phyloP scores from a whole-genome alignment of 2,329 filamentous ascomycete species.

The Metarhizium rileyi region DNA sequence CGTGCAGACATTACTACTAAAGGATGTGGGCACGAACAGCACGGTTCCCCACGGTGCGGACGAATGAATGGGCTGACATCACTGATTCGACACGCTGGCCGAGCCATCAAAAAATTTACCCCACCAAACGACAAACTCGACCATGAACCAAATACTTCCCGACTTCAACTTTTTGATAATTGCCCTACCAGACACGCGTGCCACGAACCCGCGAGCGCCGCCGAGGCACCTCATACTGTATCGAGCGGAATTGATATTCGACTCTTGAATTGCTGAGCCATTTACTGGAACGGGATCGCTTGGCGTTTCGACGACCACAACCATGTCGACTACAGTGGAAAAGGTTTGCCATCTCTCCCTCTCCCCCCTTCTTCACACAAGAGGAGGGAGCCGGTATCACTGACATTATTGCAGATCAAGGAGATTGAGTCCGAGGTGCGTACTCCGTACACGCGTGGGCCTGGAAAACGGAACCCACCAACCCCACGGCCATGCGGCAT shows the following conservation, averaged over 20 bases:
- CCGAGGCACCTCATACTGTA: neutral
- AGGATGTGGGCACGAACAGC: too few relatives aligned
- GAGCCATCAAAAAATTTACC: slow-evolving; percentile 26
- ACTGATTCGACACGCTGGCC: slow-evolving; percentile 11
- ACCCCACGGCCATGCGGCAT: slow-evolving; percentile 6
- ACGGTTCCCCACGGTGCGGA: neutral
- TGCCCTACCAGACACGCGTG: neutral
- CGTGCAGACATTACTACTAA: too few relatives aligned
- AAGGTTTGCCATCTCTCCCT: slow-evolving; percentile 52
- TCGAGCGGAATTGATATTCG: neutral
- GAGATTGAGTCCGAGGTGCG: slow-evolving; percentile 89
- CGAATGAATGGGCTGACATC: slow-evolving; percentile 20
- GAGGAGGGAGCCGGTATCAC: slow-evolving; percentile 11
- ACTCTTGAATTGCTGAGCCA: neutral
- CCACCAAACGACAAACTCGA: slow-evolving; percentile 21
- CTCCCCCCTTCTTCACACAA: too few relatives aligned
- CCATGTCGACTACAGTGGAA: slow-evolving; percentile 94
- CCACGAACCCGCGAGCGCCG: neutral
- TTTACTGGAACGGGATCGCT: neutral
- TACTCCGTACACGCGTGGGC: slow-evolving; percentile 9
- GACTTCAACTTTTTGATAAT: neutral
- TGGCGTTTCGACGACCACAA: slow-evolving; percentile 26
- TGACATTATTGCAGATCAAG: slow-evolving; percentile 64
- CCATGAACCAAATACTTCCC: neutral
- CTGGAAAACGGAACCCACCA: neutral